These are phyloP conservation scores for Metschnikowia amazonensis DNA, from an alignment of 805 yeast genomes.

Conservation along the genomic window DNA sequence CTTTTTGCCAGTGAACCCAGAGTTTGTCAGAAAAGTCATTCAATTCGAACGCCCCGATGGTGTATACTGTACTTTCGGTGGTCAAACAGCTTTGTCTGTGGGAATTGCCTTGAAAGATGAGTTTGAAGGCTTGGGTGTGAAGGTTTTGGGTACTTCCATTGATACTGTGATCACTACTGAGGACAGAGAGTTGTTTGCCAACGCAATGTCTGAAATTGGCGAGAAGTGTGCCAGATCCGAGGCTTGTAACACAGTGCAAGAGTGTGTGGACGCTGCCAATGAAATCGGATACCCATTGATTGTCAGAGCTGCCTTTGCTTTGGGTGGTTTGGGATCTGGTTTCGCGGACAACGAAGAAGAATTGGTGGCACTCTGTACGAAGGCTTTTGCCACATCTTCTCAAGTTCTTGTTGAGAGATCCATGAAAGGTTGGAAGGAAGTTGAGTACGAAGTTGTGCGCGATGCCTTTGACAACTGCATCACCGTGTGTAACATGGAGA, in stretches of 20 bases:
- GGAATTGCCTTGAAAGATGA: slow-evolving; percentile 96
- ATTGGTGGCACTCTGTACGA: slow-evolving; percentile 76
- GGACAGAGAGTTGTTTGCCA: slow-evolving; percentile 94
- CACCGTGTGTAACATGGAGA: slow-evolving; percentile 99
- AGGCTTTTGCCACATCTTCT: slow-evolving; percentile 93
- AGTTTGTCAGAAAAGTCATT: slow-evolving; percentile 93
- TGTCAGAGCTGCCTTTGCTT: slow-evolving; percentile 94
- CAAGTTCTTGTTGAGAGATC: slow-evolving; percentile 94
- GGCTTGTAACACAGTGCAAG: slow-evolving; percentile 75
- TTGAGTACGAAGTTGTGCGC: slow-evolving; percentile 97
- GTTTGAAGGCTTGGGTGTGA: slow-evolving; percentile 85
- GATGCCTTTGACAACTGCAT: slow-evolving; percentile 97
- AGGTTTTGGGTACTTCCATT: slow-evolving; percentile 94
- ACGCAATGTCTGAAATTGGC: slow-evolving; percentile 89
- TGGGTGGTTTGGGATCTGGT: slow-evolving; percentile 98
- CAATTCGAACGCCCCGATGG: slow-evolving; percentile 95
- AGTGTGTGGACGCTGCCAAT: slow-evolving; percentile 80
- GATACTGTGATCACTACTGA: slow-evolving; percentile 96
- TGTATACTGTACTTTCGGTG: slow-evolving; percentile 95
- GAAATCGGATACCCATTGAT: slow-evolving; percentile 92
- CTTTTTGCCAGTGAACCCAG: slow-evolving; percentile 96
- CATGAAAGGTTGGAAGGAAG: slow-evolving; percentile 99
- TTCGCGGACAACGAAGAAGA: slow-evolving; percentile 87
- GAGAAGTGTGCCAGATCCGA: slow-evolving; percentile 95
- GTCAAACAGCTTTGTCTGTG: slow-evolving; percentile 95